A percentile compares a stretch with the other conserved stretches of the same genome.
Conservation (phyloP, 306 rosid species). For the Astragalus membranaceus region DNA sequence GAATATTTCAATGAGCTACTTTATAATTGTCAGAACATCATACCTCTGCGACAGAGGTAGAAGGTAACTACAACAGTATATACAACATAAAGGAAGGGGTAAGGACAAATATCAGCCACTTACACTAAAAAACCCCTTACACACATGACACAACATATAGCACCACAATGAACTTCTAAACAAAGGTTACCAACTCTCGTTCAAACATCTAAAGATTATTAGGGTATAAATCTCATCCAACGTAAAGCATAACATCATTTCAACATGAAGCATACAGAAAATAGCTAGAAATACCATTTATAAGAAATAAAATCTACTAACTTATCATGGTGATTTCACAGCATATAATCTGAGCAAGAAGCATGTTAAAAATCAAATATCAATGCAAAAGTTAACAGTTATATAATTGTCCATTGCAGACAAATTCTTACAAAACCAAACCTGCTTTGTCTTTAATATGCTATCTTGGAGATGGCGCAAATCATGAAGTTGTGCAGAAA, state of each 20-base stretch:
- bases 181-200: background rate
- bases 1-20: slow-evolving; percentile 8
- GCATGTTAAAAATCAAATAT: background rate
- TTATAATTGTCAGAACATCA: slow-evolving; percentile 1
- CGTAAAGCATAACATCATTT: background rate
- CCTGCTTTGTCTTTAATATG: slow-evolving; percentile 86
- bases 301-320: background rate
- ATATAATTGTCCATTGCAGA: background rate
- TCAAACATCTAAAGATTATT: background rate
- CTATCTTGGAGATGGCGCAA: slow-evolving; percentile 80
- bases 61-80: background rate
- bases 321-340: slow-evolving; percentile 2
- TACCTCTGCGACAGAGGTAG: background rate
- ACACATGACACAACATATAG: background rate
- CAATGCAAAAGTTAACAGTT: background rate
- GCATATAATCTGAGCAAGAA: background rate
- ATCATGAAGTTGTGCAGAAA: slow-evolving; percentile 79
- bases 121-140: background rate
- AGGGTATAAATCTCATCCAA: background rate
- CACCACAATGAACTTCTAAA: background rate
- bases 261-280: background rate
- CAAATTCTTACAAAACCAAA: slow-evolving; percentile 27
- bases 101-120: slow-evolving; percentile 6
- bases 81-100: background rate
- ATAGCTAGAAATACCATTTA: background rate